A percentile compares a stretch with the other conserved stretches of the same genome.
phyloP scores from a whole-genome alignment of 306 rosid species.

The Nissolia schottii region DNA sequence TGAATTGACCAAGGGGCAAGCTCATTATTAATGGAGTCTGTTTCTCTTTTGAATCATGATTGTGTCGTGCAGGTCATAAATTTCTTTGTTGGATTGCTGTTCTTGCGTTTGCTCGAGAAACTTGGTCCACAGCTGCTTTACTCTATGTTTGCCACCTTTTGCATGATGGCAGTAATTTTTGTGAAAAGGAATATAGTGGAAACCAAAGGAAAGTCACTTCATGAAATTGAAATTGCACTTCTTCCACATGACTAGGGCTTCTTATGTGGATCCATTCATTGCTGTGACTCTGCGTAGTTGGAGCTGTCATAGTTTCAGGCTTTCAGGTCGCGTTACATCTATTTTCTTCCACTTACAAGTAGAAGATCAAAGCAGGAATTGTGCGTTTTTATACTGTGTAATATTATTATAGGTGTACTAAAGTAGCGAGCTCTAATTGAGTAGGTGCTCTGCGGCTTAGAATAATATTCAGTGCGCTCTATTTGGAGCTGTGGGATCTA shows the following conservation, averaged over 20 bases:
- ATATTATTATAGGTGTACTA: neutral
- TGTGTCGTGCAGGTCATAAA: conserved; percentile 66
- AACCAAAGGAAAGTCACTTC: conserved; percentile 96
- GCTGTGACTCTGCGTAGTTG: neutral
- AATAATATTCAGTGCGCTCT: neutral
- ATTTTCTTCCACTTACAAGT: neutral
- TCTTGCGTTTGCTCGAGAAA: conserved; percentile 76
- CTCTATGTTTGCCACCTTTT: conserved; percentile 68
- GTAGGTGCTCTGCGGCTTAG: conserved; percentile 5
- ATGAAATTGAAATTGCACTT: conserved; percentile 96
- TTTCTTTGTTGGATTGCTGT: conserved; percentile 90
- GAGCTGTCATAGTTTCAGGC: conserved; percentile 16
- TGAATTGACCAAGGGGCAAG: neutral
- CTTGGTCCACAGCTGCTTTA: conserved; percentile 76
- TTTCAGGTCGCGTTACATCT: neutral
- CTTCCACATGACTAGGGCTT: conserved; percentile 70
- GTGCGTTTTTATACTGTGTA: conserved; percentile 3
- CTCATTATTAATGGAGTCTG: neutral
- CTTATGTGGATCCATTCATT: neutral
- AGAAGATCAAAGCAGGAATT: conserved; percentile 29
- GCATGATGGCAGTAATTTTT: conserved; percentile 73
- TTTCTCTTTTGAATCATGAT: neutral
- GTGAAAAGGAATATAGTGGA: conserved; percentile 87
- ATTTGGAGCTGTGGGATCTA: neutral
- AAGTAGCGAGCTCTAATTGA: neutral